Base-by-base conservation (phyloP, 2,329 filamentous ascomycete genomes). In the Seiridium cupressi region DNA sequence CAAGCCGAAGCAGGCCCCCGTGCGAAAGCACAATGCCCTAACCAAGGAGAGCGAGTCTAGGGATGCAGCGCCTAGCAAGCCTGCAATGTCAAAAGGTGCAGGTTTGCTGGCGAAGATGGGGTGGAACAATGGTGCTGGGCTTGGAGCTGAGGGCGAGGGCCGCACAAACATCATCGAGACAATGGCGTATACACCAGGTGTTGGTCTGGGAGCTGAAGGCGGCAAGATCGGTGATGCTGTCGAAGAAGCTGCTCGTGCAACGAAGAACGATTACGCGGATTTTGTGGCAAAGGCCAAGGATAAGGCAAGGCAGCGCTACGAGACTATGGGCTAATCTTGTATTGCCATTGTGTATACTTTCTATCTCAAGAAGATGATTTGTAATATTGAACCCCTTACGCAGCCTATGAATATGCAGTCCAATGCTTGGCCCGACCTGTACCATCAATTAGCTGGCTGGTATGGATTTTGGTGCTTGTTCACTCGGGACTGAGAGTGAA, bases 71-170 rank as follows among this genome's bases (percentile, higher is more conserved):
- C 61, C 69, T 1, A 61, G 70, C 6, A 72, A 76, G 38, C 74
- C 79, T 5, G 70, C 71, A 55, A 75, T 79, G 61, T 87, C 85
- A 42, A 90, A 89, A 72, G 88, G 88, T 10, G 86, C 86, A 0
- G 84, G 85, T 3, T 80, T 91, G 69, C 77, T 92, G 44, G 85
- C 86, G 44, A 91, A 91, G 77, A 89, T 90, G 85, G 89, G 89
- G 34, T 91, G 88, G 88, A 85, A 77, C 31, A 78, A 81, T 1
- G 89, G 89, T 7, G 79, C 82, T 60, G 88, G 89, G 0, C 77
- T 91, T 3, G 89, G 89, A 2, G 86, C 83, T 0, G 81, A 83
- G 51, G 86, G 85, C 5, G 81, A 81, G 5, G 89, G 89, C 0
- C 80, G 84, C 48, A 89, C 84, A 0, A 83, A 88, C 55, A 86